Base-by-base conservation (phyloP, 108 stramenopile genomes). In the Stephanodiscus minutulus region DNA sequence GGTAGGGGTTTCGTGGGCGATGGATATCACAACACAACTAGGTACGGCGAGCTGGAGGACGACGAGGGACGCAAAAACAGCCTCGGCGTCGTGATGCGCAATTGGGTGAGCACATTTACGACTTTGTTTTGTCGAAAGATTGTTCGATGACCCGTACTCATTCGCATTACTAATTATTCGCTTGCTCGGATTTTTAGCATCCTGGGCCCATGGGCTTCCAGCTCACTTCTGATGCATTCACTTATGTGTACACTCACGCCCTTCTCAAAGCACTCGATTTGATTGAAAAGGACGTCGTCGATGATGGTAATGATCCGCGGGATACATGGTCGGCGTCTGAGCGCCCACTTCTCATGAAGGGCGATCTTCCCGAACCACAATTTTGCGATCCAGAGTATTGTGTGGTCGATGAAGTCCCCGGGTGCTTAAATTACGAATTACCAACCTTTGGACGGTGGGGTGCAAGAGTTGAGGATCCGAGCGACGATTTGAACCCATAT, bases 201-300 rank as follows among this genome's bases (percentile, higher is more conserved):
- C 83, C 83, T 5, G 83, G 83, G 25, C 83, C 83, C 33, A 67
- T 84, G 68, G 83, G 65, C 17, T 82, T 82, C 46, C 83, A 84
- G 62, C 62, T 75, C 29, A 70, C 73, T 21, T 77, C 83, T 11
- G 83, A 84, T 54, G 81, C 83, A 5, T 84, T 82, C 41, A 74
- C 78, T 24, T 84, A 84, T 49, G 76, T 74, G 11, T 84, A 84
- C 54, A 73, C 83, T 0, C 62, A 82, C 21, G 77, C 81, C 7
- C 67, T 79, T 44, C 77, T 78, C 33, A 74, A 79, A 25, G 83
- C 83, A 17, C 52, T 84, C 35, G 77, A 74, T 18, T 37, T 74
- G 21, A 82, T 84, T 39, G 81, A 84, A 18, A 60, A 70, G 18
- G 77, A 74, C 12, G 37, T 75, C 25, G 43, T 56, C 1, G 62